phyloP scores from a whole-genome alignment of 129 eudicot genomes.

The Pseudognaphalium luteoalbum region DNA sequence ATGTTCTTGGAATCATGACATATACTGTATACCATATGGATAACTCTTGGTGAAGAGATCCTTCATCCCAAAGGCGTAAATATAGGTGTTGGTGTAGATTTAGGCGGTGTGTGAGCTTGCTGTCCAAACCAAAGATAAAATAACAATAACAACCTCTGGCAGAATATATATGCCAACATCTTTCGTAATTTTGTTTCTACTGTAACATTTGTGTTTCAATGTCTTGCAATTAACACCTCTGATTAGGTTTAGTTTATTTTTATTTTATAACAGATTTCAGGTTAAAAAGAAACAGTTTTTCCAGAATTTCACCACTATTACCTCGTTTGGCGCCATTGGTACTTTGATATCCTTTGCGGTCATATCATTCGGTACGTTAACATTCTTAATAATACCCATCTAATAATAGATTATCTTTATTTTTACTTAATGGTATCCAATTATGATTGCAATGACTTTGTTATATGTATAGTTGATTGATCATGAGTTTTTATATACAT shows the following conservation, averaged over 20 bases:
- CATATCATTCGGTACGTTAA: slow-evolving; percentile 50
- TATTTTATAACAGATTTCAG: slow-evolving; percentile 40
- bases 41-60: neutral
- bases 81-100: no score
- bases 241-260: slow-evolving; percentile 7
- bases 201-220: neutral
- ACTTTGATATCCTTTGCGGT: slow-evolving; percentile 50
- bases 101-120: no score
- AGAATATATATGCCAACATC: slow-evolving; percentile 1
- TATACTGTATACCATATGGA: neutral
- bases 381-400: slow-evolving; percentile 1
- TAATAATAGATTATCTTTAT: neutral
- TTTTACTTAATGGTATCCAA: slow-evolving; percentile 1
- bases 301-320: slow-evolving; percentile 53
- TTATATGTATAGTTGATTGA: no score
- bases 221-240: neutral
- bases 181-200: slow-evolving; percentile 10
- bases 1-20: neutral
- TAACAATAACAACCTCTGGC: neutral
- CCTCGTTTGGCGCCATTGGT: slow-evolving; percentile 51
- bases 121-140: no score
- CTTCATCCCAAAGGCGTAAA: no score
- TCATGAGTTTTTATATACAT: neutral
- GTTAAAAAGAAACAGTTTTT: slow-evolving; percentile 58
- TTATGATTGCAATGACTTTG: neutral